Evolutionary conservation across 371 early-diverging fungal species (phyloP).

Genomic region (Actinomucor elegans): DNA sequence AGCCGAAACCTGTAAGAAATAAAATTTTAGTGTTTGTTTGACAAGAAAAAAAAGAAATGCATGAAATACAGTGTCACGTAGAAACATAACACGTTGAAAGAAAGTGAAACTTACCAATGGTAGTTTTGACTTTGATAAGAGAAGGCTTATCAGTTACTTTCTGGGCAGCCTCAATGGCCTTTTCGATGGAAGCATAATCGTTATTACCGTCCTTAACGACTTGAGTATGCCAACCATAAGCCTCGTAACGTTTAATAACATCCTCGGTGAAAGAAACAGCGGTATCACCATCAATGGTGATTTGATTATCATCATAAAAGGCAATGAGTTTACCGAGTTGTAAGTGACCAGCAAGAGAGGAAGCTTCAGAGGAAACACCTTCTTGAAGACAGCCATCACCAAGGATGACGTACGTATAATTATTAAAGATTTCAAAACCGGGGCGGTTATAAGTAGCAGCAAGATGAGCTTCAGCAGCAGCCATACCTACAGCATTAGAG

Average conservation of each 20-base stretch:
- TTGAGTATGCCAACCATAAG: constrained; percentile 94
- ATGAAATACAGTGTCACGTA: constrained; percentile 1
- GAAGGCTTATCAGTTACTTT: constrained; percentile 86
- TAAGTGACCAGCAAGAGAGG: constrained; percentile 94
- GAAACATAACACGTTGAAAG: not conserved
- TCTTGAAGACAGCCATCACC: constrained; percentile 99
- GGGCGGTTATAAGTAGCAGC: constrained; percentile 91
- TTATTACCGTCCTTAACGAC: constrained; percentile 82
- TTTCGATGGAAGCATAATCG: constrained; percentile 70
- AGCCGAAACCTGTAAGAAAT: constrained; percentile 68
- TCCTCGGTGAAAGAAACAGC: constrained; percentile 95
- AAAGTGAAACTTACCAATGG: constrained; percentile 86
- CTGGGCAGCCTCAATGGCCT: constrained; percentile 80
- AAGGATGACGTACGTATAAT: constrained; percentile 85
- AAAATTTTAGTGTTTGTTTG: constrained; percentile 45
- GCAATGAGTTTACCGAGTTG: constrained; percentile 94
- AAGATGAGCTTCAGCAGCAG: constrained; percentile 84
- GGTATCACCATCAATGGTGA: constrained; percentile 95
- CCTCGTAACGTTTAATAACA: constrained; percentile 85
- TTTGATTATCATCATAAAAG: constrained; percentile 97
- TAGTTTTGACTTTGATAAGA: constrained; percentile 84
- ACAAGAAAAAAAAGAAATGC: constrained; percentile 89
- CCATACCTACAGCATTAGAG: constrained; percentile 90
- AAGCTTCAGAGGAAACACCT: constrained; percentile 97
- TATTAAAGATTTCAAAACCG: constrained; percentile 80